phyloP scores from a whole-genome alignment of 164 flowering plant genomes.

The grape (Vitis vinifera) region ASM3070453v1 NC_081816.1:17296001-17296500 shows the following conservation, averaged over 20 bases:
- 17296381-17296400: slow-evolving; percentile 51
- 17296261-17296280: slow-evolving; percentile 38
- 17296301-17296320: slow-evolving; percentile 36
- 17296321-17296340: slow-evolving; percentile 15
- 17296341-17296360: slow-evolving; percentile 34
- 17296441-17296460: slow-evolving; percentile 56
- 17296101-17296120: too few relatives aligned
- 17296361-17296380: slow-evolving; percentile 49
- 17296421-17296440: slow-evolving; percentile 77
- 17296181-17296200: too few relatives aligned
- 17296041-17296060: too few relatives aligned
- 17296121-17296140: too few relatives aligned
- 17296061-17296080: too few relatives aligned
- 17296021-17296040: too few relatives aligned
- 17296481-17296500: slow-evolving; percentile 94
- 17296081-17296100: too few relatives aligned
- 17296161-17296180: too few relatives aligned
- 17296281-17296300: slow-evolving; percentile 43
- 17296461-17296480: slow-evolving; percentile 86
- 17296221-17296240: slow-evolving; percentile 31
- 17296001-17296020: too few relatives aligned
- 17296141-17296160: too few relatives aligned
- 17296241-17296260: slow-evolving; percentile 45
- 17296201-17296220: neutral
- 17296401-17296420: slow-evolving; percentile 87